Evolutionary conservation across 768 basidiomycete genomes (phyloP).

Genomic region (Cyclocybe cylindracea): DNA sequence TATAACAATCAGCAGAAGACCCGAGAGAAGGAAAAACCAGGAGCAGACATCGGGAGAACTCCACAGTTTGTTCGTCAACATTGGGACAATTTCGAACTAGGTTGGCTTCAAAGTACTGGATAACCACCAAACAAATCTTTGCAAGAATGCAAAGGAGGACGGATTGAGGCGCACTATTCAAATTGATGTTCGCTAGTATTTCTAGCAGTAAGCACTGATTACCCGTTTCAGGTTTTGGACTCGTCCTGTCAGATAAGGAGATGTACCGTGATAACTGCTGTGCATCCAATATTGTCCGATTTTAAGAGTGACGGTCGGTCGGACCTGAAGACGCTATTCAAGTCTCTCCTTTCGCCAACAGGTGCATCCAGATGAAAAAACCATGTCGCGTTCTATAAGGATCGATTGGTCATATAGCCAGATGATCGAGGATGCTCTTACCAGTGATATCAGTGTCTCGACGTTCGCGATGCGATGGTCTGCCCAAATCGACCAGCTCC

Average conservation of each 20-base stretch:
- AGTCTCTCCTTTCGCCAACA: too few relatives aligned
- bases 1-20: constrained; percentile 16
- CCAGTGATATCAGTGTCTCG: constrained; percentile 51
- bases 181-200: too few relatives aligned
- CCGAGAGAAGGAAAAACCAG: constrained; percentile 28
- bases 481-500: constrained; percentile 67
- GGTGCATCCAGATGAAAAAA: constrained; percentile 40
- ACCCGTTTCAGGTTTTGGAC: constrained; percentile 19
- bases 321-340: too few relatives aligned
- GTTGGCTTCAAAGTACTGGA: constrained; percentile 23
- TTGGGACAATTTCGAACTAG: constrained; percentile 4
- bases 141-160: constrained; percentile 24
- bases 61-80: constrained; percentile 15
- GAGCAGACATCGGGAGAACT: constrained; percentile 27
- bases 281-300: too few relatives aligned
- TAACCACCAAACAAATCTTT: constrained; percentile 27
- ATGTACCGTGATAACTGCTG: not conserved
- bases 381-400: constrained; percentile 52
- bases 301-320: too few relatives aligned
- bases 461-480: constrained; percentile 51
- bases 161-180: not conserved
- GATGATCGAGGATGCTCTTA: constrained; percentile 27
- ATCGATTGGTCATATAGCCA: not conserved
- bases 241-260: constrained; percentile 17
- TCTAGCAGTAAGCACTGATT: not conserved